Evolutionary conservation across 371 early-diverging fungal species (phyloP).

Genomic region (Blakeslea trispora): DNA sequence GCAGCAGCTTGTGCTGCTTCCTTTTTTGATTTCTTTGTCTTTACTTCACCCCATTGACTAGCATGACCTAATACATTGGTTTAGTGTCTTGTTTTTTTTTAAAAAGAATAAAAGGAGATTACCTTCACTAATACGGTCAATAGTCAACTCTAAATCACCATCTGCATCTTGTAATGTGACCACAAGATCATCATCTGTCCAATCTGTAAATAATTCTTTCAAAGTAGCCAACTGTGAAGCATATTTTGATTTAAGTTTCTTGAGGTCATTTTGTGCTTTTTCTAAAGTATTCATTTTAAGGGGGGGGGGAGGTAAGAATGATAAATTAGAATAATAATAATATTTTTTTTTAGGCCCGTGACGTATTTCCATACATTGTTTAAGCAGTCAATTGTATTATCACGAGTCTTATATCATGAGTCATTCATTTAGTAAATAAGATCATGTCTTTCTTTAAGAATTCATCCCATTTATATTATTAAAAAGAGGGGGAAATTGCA

Average conservation of each 20-base stretch:
- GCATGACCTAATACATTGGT: no score
- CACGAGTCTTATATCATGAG: no score
- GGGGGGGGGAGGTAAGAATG: neutral
- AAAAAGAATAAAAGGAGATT: constrained; percentile 19
- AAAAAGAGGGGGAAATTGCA: no score
- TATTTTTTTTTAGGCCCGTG: neutral
- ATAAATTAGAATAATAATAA: neutral
- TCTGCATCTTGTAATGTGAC: constrained; percentile 82
- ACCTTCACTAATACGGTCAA: constrained; percentile 88
- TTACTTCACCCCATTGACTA: constrained; percentile 90
- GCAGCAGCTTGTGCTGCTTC: constrained; percentile 27
- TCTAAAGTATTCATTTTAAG: constrained; percentile 17
- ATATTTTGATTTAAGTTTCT: constrained; percentile 69
- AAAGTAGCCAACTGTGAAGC: constrained; percentile 67
- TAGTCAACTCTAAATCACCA: constrained; percentile 83
- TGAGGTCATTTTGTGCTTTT: constrained; percentile 64
- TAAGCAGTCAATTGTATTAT: no score
- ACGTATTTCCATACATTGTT: no score
- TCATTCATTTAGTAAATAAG: no score
- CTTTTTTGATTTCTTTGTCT: constrained; percentile 71
- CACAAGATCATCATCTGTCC: constrained; percentile 90
- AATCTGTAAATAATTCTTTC: constrained; percentile 83
- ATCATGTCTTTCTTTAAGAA: no score
- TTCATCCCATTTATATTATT: no score
- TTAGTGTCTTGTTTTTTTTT: no score